phyloP scores from a whole-genome alignment of 1,284 basidiomycete genomes.

The Fomitopsis schrenkii region DNA sequence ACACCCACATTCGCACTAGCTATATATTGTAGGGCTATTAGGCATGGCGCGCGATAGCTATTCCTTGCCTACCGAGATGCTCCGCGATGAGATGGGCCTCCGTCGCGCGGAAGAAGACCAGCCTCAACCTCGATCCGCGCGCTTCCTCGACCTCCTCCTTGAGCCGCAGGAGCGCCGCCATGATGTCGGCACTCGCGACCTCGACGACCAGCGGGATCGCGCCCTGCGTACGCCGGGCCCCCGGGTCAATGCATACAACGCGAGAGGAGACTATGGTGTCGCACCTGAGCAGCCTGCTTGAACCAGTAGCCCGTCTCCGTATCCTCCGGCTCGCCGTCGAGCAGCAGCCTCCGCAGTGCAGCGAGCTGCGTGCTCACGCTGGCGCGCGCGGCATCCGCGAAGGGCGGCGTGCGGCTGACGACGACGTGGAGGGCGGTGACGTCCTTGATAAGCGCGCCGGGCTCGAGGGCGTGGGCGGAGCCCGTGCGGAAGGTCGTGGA shows the following conservation, averaged over 20 bases:
- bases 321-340: constrained; percentile 40
- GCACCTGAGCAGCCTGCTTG: constrained; percentile 53
- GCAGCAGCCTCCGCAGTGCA: constrained; percentile 42
- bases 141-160: constrained; percentile 70
- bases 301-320: constrained; percentile 43
- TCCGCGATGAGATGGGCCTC: constrained; percentile 75
- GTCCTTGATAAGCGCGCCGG: constrained; percentile 64
- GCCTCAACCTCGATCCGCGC: constrained; percentile 48
- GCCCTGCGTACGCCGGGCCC: constrained; percentile 15
- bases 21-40: constrained; percentile 31
- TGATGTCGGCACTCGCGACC: constrained; percentile 43
- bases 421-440: constrained; percentile 70
- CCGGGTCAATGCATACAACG: neutral
- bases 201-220: constrained; percentile 47
- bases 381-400: constrained; percentile 26
- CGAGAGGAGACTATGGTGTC: constrained; percentile 5
- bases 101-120: constrained; percentile 69
- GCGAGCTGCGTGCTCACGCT: constrained; percentile 52
- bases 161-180: constrained; percentile 69
- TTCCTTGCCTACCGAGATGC: constrained; percentile 43
- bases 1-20: constrained; percentile 45
- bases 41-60: neutral
- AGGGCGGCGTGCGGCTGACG: constrained; percentile 42
- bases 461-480: constrained; percentile 59
- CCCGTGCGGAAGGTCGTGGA: constrained; percentile 50